Base-by-base conservation (phyloP, 129 eudicot species). In the Chrysanthemum seticuspe region DNA sequence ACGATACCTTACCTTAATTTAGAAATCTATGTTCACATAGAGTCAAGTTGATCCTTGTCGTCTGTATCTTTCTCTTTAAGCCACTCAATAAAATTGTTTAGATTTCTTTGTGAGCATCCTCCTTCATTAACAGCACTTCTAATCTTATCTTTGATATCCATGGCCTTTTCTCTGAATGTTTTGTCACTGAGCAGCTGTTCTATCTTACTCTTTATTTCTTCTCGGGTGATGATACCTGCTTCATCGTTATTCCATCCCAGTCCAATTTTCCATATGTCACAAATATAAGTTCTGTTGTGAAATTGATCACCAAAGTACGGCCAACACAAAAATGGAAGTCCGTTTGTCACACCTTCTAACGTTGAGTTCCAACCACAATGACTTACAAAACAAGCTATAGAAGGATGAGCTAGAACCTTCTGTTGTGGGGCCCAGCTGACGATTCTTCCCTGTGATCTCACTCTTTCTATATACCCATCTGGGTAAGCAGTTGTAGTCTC, bases 381-480 rank as follows among this genome's bases (percentile, higher is more conserved):
- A 53, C 79, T 85, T 58, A 85, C 1, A 64, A 88, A 88, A 61
- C 88, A 83, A n/a, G 85, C 90, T 12, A 88, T 62, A 29, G 31
- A 29, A 29, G 5, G 31, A 29, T 29, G 31, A 29, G 31, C 31
- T 29, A 29, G 31, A 29, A 36, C 44, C 44, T 36, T 36, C 44
- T 83, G 80, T 72, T 87, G 94, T 0, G 90, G 87, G 13, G 90
- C 85, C 95, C 95, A 88, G 4, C 76, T 57, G 23, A 83, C 81
- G 6, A 83, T 56, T 50, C 36, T 60, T 62, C 86, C 88, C 11
- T 82, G 82, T 13, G 25, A 11, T 10, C 73, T 55, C 14, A 78
- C 58, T 56, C 88, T 66, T 8, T 83, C 83, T 10, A 36, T 27
- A 67, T 68, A 88, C 1, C 31, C 31, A 29, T 29, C 31, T 34